A percentile compares a stretch with the other conserved stretches of the same genome.
Conservation (phyloP, 108 stramenopile species). For the Skeletonema tropicum region DNA sequence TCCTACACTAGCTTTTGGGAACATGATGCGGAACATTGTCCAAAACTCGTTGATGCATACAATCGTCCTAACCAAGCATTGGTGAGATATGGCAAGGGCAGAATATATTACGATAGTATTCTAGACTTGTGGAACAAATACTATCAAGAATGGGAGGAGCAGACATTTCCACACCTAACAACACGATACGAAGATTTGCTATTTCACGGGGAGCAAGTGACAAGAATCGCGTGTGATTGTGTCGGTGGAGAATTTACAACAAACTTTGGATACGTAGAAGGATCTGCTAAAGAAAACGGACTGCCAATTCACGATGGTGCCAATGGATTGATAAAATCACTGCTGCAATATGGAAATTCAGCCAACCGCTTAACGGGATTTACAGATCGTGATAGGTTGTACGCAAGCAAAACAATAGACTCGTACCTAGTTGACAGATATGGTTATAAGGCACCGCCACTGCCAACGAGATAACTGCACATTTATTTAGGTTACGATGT, state of each 20-base stretch:
- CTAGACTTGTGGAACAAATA: slow-evolving; percentile 70
- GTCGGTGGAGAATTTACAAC: slow-evolving; percentile 64
- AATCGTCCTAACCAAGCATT: slow-evolving; percentile 7
- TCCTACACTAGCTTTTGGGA: slow-evolving; percentile 50
- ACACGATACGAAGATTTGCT: slow-evolving; percentile 90
- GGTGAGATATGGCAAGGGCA: slow-evolving; percentile 36
- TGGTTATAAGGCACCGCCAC: slow-evolving; percentile 26
- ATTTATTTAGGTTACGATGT: neutral
- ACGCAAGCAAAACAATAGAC: slow-evolving; percentile 55
- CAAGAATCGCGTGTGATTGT: slow-evolving; percentile 71
- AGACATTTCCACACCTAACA: slow-evolving; percentile 69
- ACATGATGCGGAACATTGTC: slow-evolving; percentile 49
- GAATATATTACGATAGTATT: slow-evolving; percentile 49
- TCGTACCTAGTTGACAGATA: slow-evolving; percentile 62
- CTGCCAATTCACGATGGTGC: slow-evolving; percentile 53
- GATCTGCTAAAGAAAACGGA: slow-evolving; percentile 62
- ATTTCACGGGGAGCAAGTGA: slow-evolving; percentile 72
- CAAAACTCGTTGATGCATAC: slow-evolving; percentile 38
- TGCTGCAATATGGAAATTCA: slow-evolving; percentile 80
- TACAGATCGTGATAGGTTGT: slow-evolving; percentile 63
- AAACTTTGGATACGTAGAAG: slow-evolving; percentile 67
- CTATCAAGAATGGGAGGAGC: slow-evolving; percentile 72
- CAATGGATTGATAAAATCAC: slow-evolving; percentile 71
- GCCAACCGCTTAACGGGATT: slow-evolving; percentile 56
- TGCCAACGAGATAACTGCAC: neutral